Evolutionary conservation across 192 early-diverging fungal species (phyloP).

Genomic region (Rhizoclosmatium sp.): DNA sequence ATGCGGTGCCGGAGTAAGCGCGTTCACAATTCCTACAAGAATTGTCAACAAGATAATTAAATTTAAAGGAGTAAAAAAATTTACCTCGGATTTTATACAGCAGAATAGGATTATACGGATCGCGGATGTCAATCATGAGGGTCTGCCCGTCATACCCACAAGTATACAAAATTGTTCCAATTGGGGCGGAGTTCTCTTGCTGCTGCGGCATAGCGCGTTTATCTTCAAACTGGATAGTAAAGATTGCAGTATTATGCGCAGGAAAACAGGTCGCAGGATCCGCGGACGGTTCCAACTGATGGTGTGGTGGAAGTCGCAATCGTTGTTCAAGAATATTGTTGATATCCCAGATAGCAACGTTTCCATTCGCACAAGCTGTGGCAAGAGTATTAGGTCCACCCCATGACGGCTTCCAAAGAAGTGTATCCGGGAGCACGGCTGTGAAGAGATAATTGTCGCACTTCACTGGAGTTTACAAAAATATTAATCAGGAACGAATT

Average conservation of each 20-base stretch:
- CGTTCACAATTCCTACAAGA: constrained; percentile 18
- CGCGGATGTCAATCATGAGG: constrained; percentile 40
- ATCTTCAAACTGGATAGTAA: constrained; percentile 19
- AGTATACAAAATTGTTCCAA: constrained; percentile 14
- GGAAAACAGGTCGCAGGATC: constrained; percentile 42
- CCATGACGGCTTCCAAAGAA: constrained; percentile 44
- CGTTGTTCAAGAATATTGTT: not conserved
- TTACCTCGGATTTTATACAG: constrained; percentile 46
- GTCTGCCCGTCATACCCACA: constrained; percentile 45
- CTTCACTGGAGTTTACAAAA: constrained; percentile 17
- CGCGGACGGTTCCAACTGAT: not conserved
- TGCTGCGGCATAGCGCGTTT: not conserved
- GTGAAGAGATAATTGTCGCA: constrained; percentile 29
- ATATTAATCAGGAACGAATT: not conserved
- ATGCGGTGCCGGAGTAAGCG: constrained; percentile 1
- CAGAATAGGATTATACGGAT: constrained; percentile 35
- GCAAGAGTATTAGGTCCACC: constrained; percentile 38
- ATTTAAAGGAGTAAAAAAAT: constrained; percentile 17
- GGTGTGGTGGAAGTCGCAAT: not conserved
- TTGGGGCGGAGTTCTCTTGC: not conserved
- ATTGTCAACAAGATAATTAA: not conserved
- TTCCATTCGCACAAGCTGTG: constrained; percentile 40
- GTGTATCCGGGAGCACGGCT: constrained; percentile 26
- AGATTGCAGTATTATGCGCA: constrained; percentile 41
- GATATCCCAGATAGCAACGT: constrained; percentile 31